phyloP scores from a whole-genome alignment of 306 rosid species.

The Alnus glutinosa region DNA sequence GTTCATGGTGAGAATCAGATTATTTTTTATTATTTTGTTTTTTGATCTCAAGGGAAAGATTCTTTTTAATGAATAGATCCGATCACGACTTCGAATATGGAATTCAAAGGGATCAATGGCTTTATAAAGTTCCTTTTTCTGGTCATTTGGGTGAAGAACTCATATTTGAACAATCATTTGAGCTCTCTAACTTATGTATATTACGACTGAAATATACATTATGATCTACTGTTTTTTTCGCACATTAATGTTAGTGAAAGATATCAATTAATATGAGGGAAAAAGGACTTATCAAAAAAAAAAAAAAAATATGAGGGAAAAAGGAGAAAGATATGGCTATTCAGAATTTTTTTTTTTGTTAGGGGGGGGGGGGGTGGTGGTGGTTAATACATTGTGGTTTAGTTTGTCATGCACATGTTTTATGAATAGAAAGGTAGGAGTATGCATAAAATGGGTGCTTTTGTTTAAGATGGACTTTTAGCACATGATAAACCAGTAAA shows the following conservation, averaged over 20 bases:
- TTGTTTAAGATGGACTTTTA: no score
- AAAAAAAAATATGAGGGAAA: background rate
- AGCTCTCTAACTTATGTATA: background rate
- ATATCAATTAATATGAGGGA: background rate
- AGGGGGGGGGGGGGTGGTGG: background rate
- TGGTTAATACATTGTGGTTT: background rate
- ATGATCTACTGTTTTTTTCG: no score
- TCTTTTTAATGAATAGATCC: no score
- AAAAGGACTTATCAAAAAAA: no score
- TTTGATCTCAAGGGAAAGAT: background rate
- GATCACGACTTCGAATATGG: no score
- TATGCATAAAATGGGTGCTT: no score
- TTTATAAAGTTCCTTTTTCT: background rate
- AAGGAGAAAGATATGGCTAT: background rate
- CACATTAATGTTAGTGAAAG: background rate
- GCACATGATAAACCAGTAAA: no score
- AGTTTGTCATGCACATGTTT: no score
- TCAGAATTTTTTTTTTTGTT: background rate
- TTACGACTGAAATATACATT: background rate
- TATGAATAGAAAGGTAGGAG: no score
- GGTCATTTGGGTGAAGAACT: background rate
- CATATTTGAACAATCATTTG: background rate
- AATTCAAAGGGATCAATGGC: no score
- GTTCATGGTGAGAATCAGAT: conserved; percentile 63
- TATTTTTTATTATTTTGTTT: conserved; percentile 6